Base-by-base conservation (phyloP, 352 stramenopile genomes). In the Phytopythium ostracodes region DNA sequence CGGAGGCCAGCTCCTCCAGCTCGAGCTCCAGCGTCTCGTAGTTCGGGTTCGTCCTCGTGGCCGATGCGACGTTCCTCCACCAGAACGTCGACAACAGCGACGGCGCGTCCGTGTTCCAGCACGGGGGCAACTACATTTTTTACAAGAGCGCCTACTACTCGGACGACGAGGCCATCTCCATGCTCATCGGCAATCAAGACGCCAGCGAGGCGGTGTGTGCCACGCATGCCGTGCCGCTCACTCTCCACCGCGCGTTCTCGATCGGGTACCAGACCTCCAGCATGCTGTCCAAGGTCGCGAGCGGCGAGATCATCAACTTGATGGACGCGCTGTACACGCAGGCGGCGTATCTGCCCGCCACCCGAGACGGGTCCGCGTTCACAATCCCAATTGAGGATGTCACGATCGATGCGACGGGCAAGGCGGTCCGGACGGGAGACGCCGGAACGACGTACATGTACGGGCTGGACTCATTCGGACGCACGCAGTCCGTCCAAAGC, bases 271-370 rank as follows among this genome's bases (percentile, higher is more conserved):
- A 72, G 62, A 73, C 65, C 38, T 52, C 62, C 20, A 63, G 56
- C 27, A 76, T 76, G 69, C 31, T 72, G 20, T 46, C 56, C 54
- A 73, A 76, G 51, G 60, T 66, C 46, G 63, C 61, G 15, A 69
- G 60, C 33, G 69, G 69, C 52, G 62, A 71, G 65, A 76, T 63
- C 36, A 73, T 76, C 62, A 76, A 76, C 49, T 72, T 65, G n/a
- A 76, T 76, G 69, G 69, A 76, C 56, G 62, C 61, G n/a, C 22
- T 63, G 44, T 76, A 73, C 50, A 66, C 69, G 31, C 65, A 73
- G 24, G 46, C 59, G 12, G 50, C 50, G 40, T 76, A 73, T 44
- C 40, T 73, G 31, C 33, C 47, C 42, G 63, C 69, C 24, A 36
- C 68, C 25, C 64, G 64, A 47, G n/a, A 35, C 14, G 55, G 50